phyloP scores from a whole-genome alignment of 139 green algal genomes.

The Marvania coccoides region DNA sequence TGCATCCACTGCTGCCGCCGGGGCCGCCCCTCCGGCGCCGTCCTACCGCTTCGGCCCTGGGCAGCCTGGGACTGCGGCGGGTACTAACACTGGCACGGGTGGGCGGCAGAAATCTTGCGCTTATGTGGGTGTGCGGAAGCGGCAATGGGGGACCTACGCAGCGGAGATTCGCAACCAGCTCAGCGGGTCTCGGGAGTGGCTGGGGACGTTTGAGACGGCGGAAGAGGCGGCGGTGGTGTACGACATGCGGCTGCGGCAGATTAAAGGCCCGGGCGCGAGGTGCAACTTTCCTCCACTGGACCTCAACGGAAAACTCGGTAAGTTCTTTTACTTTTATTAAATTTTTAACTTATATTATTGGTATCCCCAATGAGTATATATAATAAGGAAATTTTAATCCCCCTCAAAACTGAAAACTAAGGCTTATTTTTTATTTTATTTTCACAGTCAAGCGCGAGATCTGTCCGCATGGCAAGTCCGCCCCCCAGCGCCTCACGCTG shows the following conservation, averaged over 20 bases:
- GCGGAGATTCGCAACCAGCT: conserved; percentile 25
- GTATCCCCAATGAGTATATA: too few species aligned
- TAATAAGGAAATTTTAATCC: too few species aligned
- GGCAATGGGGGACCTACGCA: conserved; percentile 19
- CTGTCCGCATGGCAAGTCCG: conserved; percentile 13
- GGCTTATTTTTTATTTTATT: too few species aligned
- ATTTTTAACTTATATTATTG: too few species aligned
- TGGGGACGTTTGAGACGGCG: conserved; percentile 76
- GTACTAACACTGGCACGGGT: neutral
- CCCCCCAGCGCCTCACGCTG: conserved; percentile 5
- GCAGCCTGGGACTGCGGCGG: neutral
- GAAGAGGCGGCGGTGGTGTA: conserved; percentile 82
- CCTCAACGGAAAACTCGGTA: conserved; percentile 1
- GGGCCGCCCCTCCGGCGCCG: neutral
- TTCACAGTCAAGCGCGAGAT: conserved; percentile 21
- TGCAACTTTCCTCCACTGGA: conserved; percentile 65
- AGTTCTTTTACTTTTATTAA: too few species aligned
- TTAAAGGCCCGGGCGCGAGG: conserved; percentile 59
- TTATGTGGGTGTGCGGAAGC: conserved; percentile 16
- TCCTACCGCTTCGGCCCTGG: neutral
- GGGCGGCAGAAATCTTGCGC: neutral
- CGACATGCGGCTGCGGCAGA: conserved; percentile 69
- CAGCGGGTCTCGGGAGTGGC: conserved; percentile 44
- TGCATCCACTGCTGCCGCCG: neutral
- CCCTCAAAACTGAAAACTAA: too few species aligned